Evolutionary conservation across 164 flowering plant genomes (phyloP).

Genomic region (Sextonia rubra): DNA sequence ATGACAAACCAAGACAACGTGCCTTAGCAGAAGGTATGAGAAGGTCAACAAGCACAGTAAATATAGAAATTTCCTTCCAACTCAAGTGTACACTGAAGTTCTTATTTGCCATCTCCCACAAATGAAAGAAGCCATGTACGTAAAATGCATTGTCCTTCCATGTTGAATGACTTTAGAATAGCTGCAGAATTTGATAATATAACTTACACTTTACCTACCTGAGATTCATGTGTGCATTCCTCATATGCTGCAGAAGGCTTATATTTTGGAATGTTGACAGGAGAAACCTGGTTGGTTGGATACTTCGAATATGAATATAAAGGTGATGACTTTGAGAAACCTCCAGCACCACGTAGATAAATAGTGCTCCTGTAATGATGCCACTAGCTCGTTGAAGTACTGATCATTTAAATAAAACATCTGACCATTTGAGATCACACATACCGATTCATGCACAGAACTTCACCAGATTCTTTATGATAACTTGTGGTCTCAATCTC

Average conservation of each 20-base stretch:
- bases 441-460: slow-evolving; percentile 79
- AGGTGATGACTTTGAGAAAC: slow-evolving; percentile 75
- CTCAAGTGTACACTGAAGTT: too few relatives aligned
- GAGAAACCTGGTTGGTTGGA: slow-evolving; percentile 37
- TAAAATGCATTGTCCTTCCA: neutral
- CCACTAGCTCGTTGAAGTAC: neutral
- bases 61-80: too few relatives aligned
- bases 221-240: slow-evolving; percentile 69
- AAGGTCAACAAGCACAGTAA: too few relatives aligned
- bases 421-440: slow-evolving; percentile 9
- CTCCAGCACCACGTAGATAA: slow-evolving; percentile 87
- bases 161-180: neutral
- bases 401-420: neutral
- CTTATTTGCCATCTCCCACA: too few relatives aligned
- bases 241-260: slow-evolving; percentile 64
- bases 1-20: too few relatives aligned
- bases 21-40: too few relatives aligned
- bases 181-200: neutral
- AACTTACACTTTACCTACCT: slow-evolving; percentile 30
- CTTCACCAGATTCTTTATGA: slow-evolving; percentile 58
- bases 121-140: neutral
- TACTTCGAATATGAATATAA: slow-evolving; percentile 68
- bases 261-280: slow-evolving; percentile 46
- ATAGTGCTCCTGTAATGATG: slow-evolving; percentile 41
- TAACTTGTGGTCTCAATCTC: slow-evolving; percentile 75